Evolutionary conservation across 805 yeast genomes (phyloP).

Genomic region (Candida sakaeoensis): DNA sequence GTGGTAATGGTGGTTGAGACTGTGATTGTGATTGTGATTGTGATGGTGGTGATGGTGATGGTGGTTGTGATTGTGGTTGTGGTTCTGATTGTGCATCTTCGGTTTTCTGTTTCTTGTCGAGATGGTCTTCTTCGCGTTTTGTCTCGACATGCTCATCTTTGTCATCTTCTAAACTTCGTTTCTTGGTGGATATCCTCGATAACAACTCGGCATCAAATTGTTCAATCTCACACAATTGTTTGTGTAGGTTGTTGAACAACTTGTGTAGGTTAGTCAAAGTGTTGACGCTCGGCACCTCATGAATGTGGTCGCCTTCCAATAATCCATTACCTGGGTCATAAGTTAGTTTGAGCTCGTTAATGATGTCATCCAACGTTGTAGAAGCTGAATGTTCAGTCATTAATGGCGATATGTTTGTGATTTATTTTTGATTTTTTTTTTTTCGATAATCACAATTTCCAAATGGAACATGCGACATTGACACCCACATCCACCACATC

Average conservation of each 20-base stretch:
- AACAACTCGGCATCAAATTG: constrained; percentile 25
- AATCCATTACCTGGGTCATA: constrained; percentile 60
- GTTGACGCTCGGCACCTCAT: constrained; percentile 39
- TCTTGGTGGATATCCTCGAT: constrained; percentile 15
- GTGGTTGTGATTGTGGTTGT: too few relatives aligned
- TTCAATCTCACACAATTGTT: constrained; percentile 35
- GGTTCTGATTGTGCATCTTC: too few relatives aligned
- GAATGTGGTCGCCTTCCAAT: constrained; percentile 54
- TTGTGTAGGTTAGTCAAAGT: constrained; percentile 43
- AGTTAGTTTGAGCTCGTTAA: constrained; percentile 48
- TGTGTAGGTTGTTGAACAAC: constrained; percentile 36
- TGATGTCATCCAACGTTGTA: constrained; percentile 46
- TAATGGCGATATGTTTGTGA: too few relatives aligned
- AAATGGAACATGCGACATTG: too few relatives aligned
- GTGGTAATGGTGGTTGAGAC: too few relatives aligned
- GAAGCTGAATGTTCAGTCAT: constrained; percentile 25
- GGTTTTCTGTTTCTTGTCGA: constrained; percentile 6
- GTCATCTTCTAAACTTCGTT: constrained; percentile 6
- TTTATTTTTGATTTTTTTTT: not conserved
- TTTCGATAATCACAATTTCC: not conserved
- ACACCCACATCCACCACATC: too few relatives aligned
- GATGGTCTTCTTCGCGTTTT: constrained; percentile 7
- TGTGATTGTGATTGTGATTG: too few relatives aligned
- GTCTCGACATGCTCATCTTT: constrained; percentile 6
- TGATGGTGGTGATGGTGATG: too few relatives aligned